Conservation (phyloP, 2,329 filamentous ascomycete species). For the Aspergillus brunneoviolaceus region DNA sequence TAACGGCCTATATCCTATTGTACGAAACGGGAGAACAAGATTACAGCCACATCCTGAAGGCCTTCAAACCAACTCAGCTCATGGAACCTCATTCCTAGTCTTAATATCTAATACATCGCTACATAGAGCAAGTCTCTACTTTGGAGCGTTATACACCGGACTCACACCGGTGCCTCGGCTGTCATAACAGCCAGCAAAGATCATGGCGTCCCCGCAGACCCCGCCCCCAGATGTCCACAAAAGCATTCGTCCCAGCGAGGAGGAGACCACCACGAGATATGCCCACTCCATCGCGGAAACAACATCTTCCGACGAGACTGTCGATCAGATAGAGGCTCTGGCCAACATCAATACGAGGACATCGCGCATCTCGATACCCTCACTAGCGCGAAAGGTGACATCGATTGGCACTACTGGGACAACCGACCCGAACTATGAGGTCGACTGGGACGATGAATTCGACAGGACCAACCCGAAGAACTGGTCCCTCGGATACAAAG, state of each 20-base stretch:
- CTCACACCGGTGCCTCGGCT: neutral
- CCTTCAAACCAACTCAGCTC: neutral
- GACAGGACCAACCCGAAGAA: constrained; percentile 66
- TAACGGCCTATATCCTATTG: too few relatives aligned
- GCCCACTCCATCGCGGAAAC: constrained; percentile 29
- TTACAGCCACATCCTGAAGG: neutral
- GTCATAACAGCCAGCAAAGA: neutral
- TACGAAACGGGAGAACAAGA: neutral
- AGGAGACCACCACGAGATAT: constrained; percentile 17
- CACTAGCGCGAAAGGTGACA: constrained; percentile 42
- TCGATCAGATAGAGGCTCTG: constrained; percentile 29
- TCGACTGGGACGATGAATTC: constrained; percentile 65
- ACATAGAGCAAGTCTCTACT: too few relatives aligned
- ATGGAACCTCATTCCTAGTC: too few relatives aligned
- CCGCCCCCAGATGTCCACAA: constrained; percentile 17
- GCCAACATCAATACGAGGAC: constrained; percentile 28
- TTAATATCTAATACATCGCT: too few relatives aligned
- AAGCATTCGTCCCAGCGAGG: constrained; percentile 19
- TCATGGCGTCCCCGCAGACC: constrained; percentile 25
- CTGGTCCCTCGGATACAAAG: constrained; percentile 63
- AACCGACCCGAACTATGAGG: constrained; percentile 64
- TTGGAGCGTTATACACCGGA: neutral
- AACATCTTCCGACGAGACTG: constrained; percentile 28
- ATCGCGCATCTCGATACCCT: constrained; percentile 34
- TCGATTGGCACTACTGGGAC: constrained; percentile 49